Percentiles rank a stretch among this genome's conserved stretches.
phyloP scores from a whole-genome alignment of 192 early-diverging fungal genomes.

The Linnemannia elongata region DNA sequence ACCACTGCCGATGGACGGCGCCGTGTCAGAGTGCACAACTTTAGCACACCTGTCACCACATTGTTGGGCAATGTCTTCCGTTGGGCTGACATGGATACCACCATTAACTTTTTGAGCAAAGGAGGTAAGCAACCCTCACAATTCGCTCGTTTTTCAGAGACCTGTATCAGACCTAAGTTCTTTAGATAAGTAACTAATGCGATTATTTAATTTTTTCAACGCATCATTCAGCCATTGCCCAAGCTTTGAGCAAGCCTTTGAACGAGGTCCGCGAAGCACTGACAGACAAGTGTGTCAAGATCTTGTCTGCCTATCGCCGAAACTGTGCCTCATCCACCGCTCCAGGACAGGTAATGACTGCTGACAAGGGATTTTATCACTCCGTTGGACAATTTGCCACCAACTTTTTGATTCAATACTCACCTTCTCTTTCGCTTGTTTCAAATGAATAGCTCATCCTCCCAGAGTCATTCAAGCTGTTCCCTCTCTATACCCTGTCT shows the following conservation, averaged over 20 bases:
- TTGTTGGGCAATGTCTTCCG: conserved; percentile 88
- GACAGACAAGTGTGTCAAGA: conserved; percentile 89
- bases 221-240: conserved; percentile 68
- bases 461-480: conserved; percentile 96
- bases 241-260: conserved; percentile 77
- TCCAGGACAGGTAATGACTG: conserved; percentile 74
- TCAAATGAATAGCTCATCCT: conserved; percentile 81
- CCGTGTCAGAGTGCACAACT: conserved; percentile 93
- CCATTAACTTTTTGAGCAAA: conserved; percentile 90
- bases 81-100: conserved; percentile 92
- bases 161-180: background rate
- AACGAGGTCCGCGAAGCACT: conserved; percentile 86
- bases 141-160: background rate
- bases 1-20: conserved; percentile 91
- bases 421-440: background rate
- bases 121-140: conserved; percentile 58
- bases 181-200: background rate
- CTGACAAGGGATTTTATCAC: conserved; percentile 6
- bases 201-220: background rate
- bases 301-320: conserved; percentile 91
- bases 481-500: conserved; percentile 88
- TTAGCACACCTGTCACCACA: conserved; percentile 80
- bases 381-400: too few relatives aligned
- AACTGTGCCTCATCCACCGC: conserved; percentile 90
- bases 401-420: background rate